A percentile compares a stretch with the other conserved stretches of the same genome.
Evolutionary conservation across 805 yeast species (phyloP).

Genomic region (Candida ortonii): DNA sequence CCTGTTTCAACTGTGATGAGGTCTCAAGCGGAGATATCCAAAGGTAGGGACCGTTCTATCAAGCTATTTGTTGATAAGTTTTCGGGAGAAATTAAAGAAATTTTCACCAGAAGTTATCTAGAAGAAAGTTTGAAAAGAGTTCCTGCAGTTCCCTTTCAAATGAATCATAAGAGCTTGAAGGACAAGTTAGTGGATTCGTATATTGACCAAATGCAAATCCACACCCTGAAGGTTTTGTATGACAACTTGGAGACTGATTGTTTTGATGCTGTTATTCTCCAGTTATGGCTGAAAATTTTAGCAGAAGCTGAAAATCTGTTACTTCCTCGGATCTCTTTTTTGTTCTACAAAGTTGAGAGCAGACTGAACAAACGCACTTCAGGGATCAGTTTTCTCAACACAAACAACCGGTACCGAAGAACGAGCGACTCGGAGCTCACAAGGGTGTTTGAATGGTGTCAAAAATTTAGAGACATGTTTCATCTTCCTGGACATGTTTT

Average conservation of each 20-base stretch:
- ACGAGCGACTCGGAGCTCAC: slow-evolving; percentile 26
- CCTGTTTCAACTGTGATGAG: slow-evolving; percentile 79
- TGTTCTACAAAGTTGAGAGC: slow-evolving; percentile 31
- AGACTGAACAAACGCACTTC: slow-evolving; percentile 20
- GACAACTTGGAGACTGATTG: slow-evolving; percentile 31
- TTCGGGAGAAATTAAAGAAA: slow-evolving; percentile 51
- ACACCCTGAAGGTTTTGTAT: slow-evolving; percentile 25
- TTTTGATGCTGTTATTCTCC: slow-evolving; percentile 33
- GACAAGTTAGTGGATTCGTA: slow-evolving; percentile 26
- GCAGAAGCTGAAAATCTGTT: slow-evolving; percentile 66
- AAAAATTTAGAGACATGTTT: slow-evolving; percentile 29
- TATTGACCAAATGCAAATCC: slow-evolving; percentile 23
- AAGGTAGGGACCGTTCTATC: slow-evolving; percentile 65
- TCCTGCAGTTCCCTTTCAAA: slow-evolving; percentile 19
- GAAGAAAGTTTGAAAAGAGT: slow-evolving; percentile 22
- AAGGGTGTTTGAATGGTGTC: slow-evolving; percentile 33
- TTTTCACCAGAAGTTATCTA: slow-evolving; percentile 36
- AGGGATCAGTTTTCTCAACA: slow-evolving; percentile 10
- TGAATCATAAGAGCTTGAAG: slow-evolving; percentile 19
- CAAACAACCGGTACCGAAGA: slow-evolving; percentile 10
- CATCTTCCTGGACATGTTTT: slow-evolving; percentile 26
- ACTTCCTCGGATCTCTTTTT: slow-evolving; percentile 61
- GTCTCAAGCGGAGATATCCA: slow-evolving; percentile 60
- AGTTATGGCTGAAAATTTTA: slow-evolving; percentile 77
- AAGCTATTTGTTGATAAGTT: slow-evolving; percentile 73